Percentiles rank a stretch among this genome's conserved stretches.
These are phyloP conservation scores for Hypoxylon sp. DNA, from an alignment of 2,329 filamentous ascomycete species.

Conservation along the genomic window DNA sequence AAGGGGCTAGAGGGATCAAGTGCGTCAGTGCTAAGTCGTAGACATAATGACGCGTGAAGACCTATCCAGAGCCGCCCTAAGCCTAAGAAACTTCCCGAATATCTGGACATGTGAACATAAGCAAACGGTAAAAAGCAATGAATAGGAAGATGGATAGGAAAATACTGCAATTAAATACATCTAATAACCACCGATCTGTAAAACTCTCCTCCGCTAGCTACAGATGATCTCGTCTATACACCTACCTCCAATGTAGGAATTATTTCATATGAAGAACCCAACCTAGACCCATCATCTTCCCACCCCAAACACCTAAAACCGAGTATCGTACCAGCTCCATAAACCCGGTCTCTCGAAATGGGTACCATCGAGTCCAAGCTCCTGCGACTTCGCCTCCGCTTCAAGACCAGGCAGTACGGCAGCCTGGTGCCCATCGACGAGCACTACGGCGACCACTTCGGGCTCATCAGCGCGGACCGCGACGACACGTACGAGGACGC, in stretches of 20 bases:
- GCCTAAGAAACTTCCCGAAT: too few species aligned
- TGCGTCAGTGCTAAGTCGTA: slow-evolving; percentile 4
- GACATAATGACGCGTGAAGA: slow-evolving; percentile 13
- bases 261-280: neutral
- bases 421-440: neutral
- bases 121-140: neutral
- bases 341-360: neutral
- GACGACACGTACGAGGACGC: neutral
- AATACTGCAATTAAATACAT: too few species aligned
- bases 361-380: slow-evolving; percentile 20
- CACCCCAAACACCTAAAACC: neutral
- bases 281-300: neutral
- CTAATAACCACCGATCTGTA: too few species aligned
- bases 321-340: neutral
- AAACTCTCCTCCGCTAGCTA: too few species aligned
- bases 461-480: neutral
- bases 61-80: neutral
- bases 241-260: neutral
- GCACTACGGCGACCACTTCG: neutral
- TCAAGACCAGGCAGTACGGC: neutral
- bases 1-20: neutral
- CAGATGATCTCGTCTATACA: too few species aligned
- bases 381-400: neutral
- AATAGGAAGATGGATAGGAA: too few species aligned
- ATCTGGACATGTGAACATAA: neutral